These are phyloP conservation scores for Nematodospora anomalae DNA, from an alignment of 1,139 yeast genomes.

Conservation along the genomic window DNA sequence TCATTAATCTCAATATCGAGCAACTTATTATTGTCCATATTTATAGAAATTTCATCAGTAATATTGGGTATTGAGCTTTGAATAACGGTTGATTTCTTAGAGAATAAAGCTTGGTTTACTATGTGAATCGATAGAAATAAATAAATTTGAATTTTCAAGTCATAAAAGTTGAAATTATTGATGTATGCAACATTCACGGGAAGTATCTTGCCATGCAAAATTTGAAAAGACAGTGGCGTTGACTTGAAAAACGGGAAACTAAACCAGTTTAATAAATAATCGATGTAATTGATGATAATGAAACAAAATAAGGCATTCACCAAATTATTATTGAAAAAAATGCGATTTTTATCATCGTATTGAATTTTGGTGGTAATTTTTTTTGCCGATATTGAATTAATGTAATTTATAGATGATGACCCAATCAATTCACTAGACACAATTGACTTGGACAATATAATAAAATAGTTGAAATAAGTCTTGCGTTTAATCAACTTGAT, in stretches of 20 bases:
- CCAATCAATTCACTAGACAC: conserved; percentile 54
- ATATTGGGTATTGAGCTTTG: conserved; percentile 17
- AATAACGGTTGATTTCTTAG: conserved; percentile 13
- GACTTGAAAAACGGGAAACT: conserved; percentile 12
- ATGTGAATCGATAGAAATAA: conserved; percentile 17
- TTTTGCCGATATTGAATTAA: conserved; percentile 17
- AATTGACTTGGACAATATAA: conserved; percentile 49
- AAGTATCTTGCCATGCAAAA: conserved; percentile 4
- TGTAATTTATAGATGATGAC: conserved; percentile 21
- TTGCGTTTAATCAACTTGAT: conserved; percentile 30
- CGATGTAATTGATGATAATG: conserved; percentile 29
- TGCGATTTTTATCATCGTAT: conserved; percentile 20
- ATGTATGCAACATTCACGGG: conserved; percentile 10
- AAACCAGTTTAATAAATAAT: conserved; percentile 24
- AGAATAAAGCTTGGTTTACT: conserved; percentile 14
- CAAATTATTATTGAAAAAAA: conserved; percentile 22
- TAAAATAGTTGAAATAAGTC: conserved; percentile 37
- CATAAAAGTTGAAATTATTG: conserved; percentile 12
- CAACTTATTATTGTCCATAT: conserved; percentile 15
- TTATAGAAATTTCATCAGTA: conserved; percentile 13
- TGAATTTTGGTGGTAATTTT: conserved; percentile 19
- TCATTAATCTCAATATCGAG: conserved; percentile 14
- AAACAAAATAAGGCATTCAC: conserved; percentile 32
- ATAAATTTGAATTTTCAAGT: conserved; percentile 13
- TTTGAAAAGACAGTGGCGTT: conserved; percentile 2